Evolutionary conservation across 202 grass and related monocot species (phyloP).

Genomic region (Saccharum hybrid): DNA sequence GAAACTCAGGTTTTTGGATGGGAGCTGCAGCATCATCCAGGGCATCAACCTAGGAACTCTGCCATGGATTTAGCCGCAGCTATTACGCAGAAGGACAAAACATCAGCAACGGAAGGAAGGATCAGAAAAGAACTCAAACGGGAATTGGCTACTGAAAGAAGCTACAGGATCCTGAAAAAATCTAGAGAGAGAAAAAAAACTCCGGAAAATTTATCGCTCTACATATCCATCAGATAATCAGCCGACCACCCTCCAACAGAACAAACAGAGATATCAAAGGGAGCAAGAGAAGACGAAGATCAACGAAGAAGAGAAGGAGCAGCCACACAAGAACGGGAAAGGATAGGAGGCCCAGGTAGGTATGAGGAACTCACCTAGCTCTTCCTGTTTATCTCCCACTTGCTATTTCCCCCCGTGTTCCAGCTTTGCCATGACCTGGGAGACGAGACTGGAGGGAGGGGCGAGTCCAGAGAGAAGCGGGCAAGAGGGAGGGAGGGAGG

Average conservation of each 20-base stretch:
- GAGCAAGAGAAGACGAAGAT: background rate
- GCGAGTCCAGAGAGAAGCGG: background rate
- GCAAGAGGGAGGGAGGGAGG: background rate
- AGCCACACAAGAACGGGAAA: background rate
- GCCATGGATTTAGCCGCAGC: slow-evolving; percentile 22
- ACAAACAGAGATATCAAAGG: background rate
- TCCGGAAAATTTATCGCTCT: background rate
- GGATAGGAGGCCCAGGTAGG: background rate
- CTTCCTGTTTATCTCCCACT: slow-evolving; percentile 33
- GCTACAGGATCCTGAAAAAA: slow-evolving; percentile 15
- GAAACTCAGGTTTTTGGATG: no score
- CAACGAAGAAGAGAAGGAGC: background rate
- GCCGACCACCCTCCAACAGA: background rate
- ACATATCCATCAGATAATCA: background rate
- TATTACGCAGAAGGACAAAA: background rate
- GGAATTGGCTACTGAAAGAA: slow-evolving; percentile 39
- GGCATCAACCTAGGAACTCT: slow-evolving; percentile 22
- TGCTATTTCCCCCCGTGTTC: slow-evolving; percentile 35
- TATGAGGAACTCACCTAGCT: slow-evolving; percentile 50
- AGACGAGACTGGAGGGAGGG: background rate
- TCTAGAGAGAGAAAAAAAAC: background rate
- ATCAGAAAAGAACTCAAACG: slow-evolving; percentile 35
- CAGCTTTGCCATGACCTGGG: slow-evolving; percentile 60
- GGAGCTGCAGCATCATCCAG: slow-evolving; percentile 11
- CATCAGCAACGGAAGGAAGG: background rate